phyloP scores from a whole-genome alignment of 805 yeast species.

The Zygosaccharomyces gambellarensis region DNA sequence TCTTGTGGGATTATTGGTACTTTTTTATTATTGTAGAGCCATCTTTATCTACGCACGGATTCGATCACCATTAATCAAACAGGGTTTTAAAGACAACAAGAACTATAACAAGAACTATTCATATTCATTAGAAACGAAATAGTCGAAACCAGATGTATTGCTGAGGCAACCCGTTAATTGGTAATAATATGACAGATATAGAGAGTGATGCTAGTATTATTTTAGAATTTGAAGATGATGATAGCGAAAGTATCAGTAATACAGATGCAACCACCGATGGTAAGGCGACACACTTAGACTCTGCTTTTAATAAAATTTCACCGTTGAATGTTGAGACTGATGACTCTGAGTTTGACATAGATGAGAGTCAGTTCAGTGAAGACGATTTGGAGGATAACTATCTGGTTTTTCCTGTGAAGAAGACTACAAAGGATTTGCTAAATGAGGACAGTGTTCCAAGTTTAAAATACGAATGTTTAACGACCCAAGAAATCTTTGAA shows the following conservation, averaged over 20 bases:
- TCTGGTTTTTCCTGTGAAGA: conserved; percentile 12
- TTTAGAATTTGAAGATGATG: conserved; percentile 9
- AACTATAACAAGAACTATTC: neutral
- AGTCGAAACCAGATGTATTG: neutral
- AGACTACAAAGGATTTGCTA: conserved; percentile 10
- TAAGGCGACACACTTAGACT: conserved; percentile 10
- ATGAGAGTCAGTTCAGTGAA: conserved; percentile 22
- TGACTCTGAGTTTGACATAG: conserved; percentile 25
- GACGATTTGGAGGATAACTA: conserved; percentile 24
- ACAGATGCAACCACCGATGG: conserved; percentile 6
- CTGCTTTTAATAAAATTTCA: conserved; percentile 2
- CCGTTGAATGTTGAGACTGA: conserved; percentile 8
- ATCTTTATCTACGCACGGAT: neutral
- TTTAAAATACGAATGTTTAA: conserved; percentile 30
- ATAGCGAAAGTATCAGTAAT: conserved; percentile 1
- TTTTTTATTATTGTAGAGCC: neutral
- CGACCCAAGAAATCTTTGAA: conserved; percentile 34
- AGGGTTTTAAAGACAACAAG: neutral
- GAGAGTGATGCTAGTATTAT: conserved; percentile 10
- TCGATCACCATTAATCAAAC: neutral
- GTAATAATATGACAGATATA: conserved; percentile 4
- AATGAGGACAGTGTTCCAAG: conserved; percentile 24
- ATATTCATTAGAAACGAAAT: neutral
- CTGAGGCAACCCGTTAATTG: neutral
- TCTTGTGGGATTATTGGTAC: neutral